phyloP scores from a whole-genome alignment of 192 early-diverging fungal genomes.

The Gonapodya sp. region DNA sequence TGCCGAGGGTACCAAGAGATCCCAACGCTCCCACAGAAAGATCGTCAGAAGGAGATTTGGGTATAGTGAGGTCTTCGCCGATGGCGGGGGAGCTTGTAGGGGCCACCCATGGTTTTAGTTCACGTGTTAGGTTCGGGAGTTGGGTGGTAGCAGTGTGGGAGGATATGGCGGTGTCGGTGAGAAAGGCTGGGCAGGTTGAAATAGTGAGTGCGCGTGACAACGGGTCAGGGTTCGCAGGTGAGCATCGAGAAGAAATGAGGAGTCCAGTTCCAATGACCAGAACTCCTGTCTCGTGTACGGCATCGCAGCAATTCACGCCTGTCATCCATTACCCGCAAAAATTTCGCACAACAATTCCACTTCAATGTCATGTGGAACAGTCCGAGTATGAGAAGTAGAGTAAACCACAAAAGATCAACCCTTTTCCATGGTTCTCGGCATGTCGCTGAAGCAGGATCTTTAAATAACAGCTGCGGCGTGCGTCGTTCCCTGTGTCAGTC shows the following conservation, averaged over 20 bases:
- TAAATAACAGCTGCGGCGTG: too few species aligned
- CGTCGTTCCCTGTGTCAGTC: too few species aligned
- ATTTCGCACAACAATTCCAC: too few species aligned
- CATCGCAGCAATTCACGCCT: not conserved
- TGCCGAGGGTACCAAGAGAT: constrained; percentile 14
- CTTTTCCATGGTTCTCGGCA: too few species aligned
- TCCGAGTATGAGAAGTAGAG: too few species aligned
- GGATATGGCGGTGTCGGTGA: constrained; percentile 80
- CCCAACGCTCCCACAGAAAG: constrained; percentile 26
- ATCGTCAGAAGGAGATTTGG: constrained; percentile 44
- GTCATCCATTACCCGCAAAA: too few species aligned
- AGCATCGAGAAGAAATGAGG: not conserved
- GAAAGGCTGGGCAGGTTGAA: constrained; percentile 34
- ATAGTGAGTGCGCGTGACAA: too few species aligned
- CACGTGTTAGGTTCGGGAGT: constrained; percentile 59
- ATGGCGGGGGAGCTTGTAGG: not conserved
- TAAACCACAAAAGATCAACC: too few species aligned
- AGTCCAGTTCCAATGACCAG: constrained; percentile 19
- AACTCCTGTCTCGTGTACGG: constrained; percentile 9
- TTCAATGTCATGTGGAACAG: too few species aligned
- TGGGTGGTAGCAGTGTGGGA: constrained; percentile 31
- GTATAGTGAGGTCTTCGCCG: not conserved
- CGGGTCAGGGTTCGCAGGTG: not conserved
- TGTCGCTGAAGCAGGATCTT: too few species aligned
- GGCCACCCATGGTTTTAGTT: constrained; percentile 71